Percentiles rank a stretch among this genome's conserved stretches.
Evolutionary conservation across 2,329 filamentous ascomycete genomes (phyloP).

Genomic region (Leptoxyphium fumago): DNA sequence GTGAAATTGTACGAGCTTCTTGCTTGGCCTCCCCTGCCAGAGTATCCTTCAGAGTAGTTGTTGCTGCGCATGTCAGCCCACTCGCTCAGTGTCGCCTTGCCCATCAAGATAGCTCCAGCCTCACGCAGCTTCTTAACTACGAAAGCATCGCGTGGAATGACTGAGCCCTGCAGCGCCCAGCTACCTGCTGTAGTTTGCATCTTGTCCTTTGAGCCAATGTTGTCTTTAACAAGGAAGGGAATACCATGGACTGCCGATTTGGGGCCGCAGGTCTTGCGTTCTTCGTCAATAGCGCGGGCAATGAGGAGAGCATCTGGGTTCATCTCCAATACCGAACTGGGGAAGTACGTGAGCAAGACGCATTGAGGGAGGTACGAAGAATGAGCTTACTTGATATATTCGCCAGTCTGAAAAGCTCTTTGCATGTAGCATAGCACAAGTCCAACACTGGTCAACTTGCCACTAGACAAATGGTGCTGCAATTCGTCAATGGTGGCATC

Average conservation of each 20-base stretch:
- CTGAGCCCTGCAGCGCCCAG: slow-evolving; percentile 49
- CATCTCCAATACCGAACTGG: slow-evolving; percentile 40
- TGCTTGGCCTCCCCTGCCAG: slow-evolving; percentile 47
- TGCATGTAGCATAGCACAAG: slow-evolving; percentile 48
- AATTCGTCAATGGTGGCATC: slow-evolving; percentile 57
- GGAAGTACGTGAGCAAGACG: not conserved
- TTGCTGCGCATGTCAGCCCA: slow-evolving; percentile 60
- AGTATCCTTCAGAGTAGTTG: slow-evolving; percentile 55
- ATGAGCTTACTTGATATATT: slow-evolving; percentile 38
- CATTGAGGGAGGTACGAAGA: slow-evolving; percentile 2
- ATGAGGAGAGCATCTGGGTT: slow-evolving; percentile 55
- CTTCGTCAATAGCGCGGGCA: slow-evolving; percentile 44
- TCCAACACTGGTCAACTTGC: slow-evolving; percentile 42
- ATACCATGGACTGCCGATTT: slow-evolving; percentile 61
- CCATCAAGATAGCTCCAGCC: slow-evolving; percentile 54
- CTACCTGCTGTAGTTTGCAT: slow-evolving; percentile 63
- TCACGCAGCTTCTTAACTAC: slow-evolving; percentile 47
- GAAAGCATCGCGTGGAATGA: slow-evolving; percentile 52
- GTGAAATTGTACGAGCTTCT: slow-evolving; percentile 55
- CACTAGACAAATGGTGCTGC: slow-evolving; percentile 41
- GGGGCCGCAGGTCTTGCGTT: slow-evolving; percentile 40
- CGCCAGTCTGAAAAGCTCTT: slow-evolving; percentile 45
- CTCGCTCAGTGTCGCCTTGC: slow-evolving; percentile 56
- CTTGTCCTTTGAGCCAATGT: slow-evolving; percentile 51
- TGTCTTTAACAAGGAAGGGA: slow-evolving; percentile 62